phyloP scores from a whole-genome alignment of 176 grass and related monocot genomes.

The Panicum miliaceum region DNA sequence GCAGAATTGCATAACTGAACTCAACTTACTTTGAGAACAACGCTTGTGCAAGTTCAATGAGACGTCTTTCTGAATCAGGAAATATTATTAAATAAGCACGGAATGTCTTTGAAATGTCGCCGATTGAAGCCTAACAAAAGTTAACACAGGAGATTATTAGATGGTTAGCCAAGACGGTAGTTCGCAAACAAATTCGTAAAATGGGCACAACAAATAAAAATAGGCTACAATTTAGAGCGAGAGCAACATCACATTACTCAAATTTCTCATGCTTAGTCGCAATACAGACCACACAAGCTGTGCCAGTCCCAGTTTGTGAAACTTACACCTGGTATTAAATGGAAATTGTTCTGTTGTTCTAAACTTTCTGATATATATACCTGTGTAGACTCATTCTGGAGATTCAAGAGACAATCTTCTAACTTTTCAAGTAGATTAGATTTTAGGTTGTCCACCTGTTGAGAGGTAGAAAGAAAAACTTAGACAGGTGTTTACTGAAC shows the following conservation, averaged over 20 bases:
- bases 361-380: slow-evolving; percentile 48
- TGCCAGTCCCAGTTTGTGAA: slow-evolving; percentile 6
- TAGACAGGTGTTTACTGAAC: slow-evolving; percentile 34
- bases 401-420: slow-evolving; percentile 83
- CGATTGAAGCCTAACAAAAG: slow-evolving; percentile 72
- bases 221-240: slow-evolving; percentile 4
- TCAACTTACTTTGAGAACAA: slow-evolving; percentile 89
- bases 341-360: slow-evolving; percentile 27
- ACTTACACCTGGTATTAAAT: slow-evolving; percentile 25
- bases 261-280: not conserved
- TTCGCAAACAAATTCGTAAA: slow-evolving; percentile 3
- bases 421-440: slow-evolving; percentile 92
- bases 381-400: slow-evolving; percentile 74
- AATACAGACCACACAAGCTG: slow-evolving; percentile 20
- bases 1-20: slow-evolving; percentile 36
- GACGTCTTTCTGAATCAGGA: slow-evolving; percentile 87
- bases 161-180: slow-evolving; percentile 27
- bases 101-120: slow-evolving; percentile 90
- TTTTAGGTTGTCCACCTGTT: slow-evolving; percentile 93
- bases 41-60: slow-evolving; percentile 92
- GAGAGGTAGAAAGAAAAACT: slow-evolving; percentile 33
- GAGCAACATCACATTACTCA: not conserved
- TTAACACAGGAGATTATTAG: slow-evolving; percentile 2
- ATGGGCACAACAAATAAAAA: slow-evolving; percentile 7
- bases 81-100: slow-evolving; percentile 98